These are phyloP conservation scores for Oryza brachyantha DNA, from an alignment of 176 grass and related monocot genomes.

Conservation along the genomic window DNA sequence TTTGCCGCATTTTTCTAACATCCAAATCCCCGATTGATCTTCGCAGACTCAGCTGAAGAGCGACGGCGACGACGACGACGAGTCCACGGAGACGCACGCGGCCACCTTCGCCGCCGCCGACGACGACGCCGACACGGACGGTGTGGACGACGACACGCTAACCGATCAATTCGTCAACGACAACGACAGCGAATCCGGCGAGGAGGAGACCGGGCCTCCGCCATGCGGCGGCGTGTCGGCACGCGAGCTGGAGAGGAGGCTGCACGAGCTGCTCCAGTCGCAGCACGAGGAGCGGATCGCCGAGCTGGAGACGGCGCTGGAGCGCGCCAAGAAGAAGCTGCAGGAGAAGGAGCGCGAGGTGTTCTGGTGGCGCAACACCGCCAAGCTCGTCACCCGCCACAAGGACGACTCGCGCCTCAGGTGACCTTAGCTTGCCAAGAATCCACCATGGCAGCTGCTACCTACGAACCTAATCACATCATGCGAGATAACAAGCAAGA, in stretches of 20 bases:
- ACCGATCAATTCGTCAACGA: neutral
- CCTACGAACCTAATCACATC: neutral
- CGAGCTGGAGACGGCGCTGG: slow-evolving; percentile 72
- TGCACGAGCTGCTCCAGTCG: slow-evolving; percentile 67
- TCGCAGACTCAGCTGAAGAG: slow-evolving; percentile 24
- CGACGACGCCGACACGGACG: neutral
- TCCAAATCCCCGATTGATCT: neutral
- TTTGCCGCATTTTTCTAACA: neutral
- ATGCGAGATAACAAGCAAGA: neutral
- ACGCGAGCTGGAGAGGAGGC: slow-evolving; percentile 60
- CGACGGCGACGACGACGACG: neutral
- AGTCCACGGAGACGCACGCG: slow-evolving; percentile 19
- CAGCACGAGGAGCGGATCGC: slow-evolving; percentile 75
- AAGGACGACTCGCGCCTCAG: slow-evolving; percentile 52
- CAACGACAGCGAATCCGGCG: neutral
- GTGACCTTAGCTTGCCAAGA: neutral
- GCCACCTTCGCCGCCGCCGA: neutral
- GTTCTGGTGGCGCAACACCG: slow-evolving; percentile 87
- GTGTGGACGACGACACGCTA: neutral
- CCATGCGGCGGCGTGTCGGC: slow-evolving; percentile 59
- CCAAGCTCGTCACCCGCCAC: slow-evolving; percentile 63
- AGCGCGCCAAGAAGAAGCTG: slow-evolving; percentile 56
- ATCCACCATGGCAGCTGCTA: neutral
- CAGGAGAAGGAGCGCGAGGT: slow-evolving; percentile 70
- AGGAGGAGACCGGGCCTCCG: neutral